Conservation (phyloP, 225 moss, liverwort and hornwort genomes). For the Polytrichum formosum region DNA sequence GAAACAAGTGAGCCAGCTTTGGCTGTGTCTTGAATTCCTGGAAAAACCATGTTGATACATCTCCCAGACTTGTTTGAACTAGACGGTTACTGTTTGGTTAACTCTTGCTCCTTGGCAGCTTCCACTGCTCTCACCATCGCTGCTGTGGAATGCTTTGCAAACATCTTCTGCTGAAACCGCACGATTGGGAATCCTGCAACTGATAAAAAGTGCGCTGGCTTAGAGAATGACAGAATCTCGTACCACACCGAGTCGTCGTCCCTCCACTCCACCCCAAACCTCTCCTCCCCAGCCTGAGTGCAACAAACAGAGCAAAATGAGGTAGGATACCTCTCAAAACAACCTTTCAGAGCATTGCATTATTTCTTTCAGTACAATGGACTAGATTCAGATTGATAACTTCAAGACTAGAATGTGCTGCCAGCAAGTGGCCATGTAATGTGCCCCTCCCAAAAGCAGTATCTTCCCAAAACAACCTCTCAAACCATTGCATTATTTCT, state of each 20-base stretch:
- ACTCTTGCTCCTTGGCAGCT: neutral
- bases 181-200: constrained; percentile 69
- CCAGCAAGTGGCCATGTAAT: too few species aligned
- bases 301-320: constrained; percentile 1
- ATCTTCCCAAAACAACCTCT: too few species aligned
- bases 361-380: too few species aligned
- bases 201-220: constrained; percentile 79
- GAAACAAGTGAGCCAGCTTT: too few species aligned
- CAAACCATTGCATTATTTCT: too few species aligned
- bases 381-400: too few species aligned
- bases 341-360: too few species aligned
- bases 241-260: constrained; percentile 92
- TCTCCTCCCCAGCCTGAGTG: constrained; percentile 88
- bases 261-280: constrained; percentile 84
- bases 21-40: too few species aligned
- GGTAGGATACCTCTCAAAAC: neutral
- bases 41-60: too few species aligned
- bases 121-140: constrained; percentile 65
- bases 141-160: constrained; percentile 72
- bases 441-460: too few species aligned
- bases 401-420: too few species aligned
- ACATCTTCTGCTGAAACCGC: constrained; percentile 71
- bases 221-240: constrained; percentile 83
- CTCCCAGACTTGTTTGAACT: too few species aligned
- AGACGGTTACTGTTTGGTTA: neutral